Base-by-base conservation (phyloP, 345 rosid genomes). In the Populus euphratica region DNA sequence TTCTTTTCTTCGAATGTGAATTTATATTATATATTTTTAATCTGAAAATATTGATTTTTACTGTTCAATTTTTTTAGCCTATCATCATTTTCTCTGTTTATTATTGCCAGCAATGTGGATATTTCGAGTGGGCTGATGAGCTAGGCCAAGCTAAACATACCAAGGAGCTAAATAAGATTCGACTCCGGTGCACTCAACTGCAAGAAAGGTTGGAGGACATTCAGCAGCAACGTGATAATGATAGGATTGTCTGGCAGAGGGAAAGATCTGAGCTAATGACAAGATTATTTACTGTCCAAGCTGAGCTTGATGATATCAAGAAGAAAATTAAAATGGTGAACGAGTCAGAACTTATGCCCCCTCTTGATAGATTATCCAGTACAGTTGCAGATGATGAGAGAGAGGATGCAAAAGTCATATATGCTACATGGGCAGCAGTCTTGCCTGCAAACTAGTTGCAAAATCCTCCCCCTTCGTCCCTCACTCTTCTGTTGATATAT, bases 321-420 rank as follows among this genome's bases (percentile, higher is more conserved):
- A 25, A 23, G 20, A 78, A 29, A 38, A 72, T 78, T 47, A 50
- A 33, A 35, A 2, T 18, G 9, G 81, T 13, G 5, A 73, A 66
- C 7, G 81, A 78, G 65, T 78, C 76, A 7, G 76, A 78, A 36
- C 76, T 78, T 10, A 78, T 78, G 81, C 81, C 81, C 7, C 81
- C 81, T 8, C 3, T 78, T 36, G 76, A 72, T 78, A 66, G 23
- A 20, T 63, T 64, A 10, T 50, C 13, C 23, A 66, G 2, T 47
- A 14, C 50, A 47, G 50, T 4, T 11, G 29, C 38, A 39, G 66
- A 56, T 36, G 76, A 73, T 72, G 81, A 77, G 8, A 47, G 9
- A 62, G 81, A 78, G 50, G 66, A 65, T 72, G 76, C 43, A 3
- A 23, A 72, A 16, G 72, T 31, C 52, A 72, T 64, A 44, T 52